Evolutionary conservation across 2,329 filamentous ascomycete genomes (phyloP).

Genomic region (Xylariales sp.): DNA sequence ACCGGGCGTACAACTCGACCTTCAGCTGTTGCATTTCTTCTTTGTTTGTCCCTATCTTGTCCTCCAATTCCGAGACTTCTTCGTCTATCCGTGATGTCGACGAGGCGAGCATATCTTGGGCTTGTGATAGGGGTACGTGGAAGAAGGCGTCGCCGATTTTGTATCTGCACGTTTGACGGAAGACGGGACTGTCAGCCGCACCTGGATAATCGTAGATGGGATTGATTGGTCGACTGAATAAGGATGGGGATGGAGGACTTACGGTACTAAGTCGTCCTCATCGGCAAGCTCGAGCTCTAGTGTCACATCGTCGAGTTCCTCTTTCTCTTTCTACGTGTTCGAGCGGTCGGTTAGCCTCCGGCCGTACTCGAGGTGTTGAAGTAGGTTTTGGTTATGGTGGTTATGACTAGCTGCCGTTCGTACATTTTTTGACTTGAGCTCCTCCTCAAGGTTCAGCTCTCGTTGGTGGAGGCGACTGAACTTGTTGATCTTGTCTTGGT

Average conservation of each 20-base stretch:
- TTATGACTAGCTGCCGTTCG: slow-evolving; percentile 8
- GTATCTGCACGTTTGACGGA: slow-evolving; percentile 70
- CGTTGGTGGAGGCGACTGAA: slow-evolving; percentile 95
- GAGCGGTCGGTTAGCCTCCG: slow-evolving; percentile 40
- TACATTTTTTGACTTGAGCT: slow-evolving; percentile 83
- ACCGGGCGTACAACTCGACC: slow-evolving; percentile 91
- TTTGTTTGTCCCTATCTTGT: slow-evolving; percentile 76
- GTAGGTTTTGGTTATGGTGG: not conserved
- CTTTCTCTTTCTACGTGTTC: slow-evolving; percentile 87
- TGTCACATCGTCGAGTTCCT: slow-evolving; percentile 93
- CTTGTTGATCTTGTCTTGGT: slow-evolving; percentile 98
- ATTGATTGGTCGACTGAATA: not conserved
- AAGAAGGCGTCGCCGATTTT: slow-evolving; percentile 98
- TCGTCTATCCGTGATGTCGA: slow-evolving; percentile 80
- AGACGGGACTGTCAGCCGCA: slow-evolving; percentile 16
- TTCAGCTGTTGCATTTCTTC: slow-evolving; percentile 93
- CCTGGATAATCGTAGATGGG: not conserved
- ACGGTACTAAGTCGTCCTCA: slow-evolving; percentile 94
- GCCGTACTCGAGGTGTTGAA: slow-evolving; percentile 6
- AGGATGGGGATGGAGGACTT: slow-evolving; percentile 52
- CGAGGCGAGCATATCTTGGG: slow-evolving; percentile 82
- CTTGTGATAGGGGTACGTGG: slow-evolving; percentile 83
- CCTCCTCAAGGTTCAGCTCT: slow-evolving; percentile 81
- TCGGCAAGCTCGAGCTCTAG: slow-evolving; percentile 93
- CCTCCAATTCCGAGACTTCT: slow-evolving; percentile 80